phyloP scores from a whole-genome alignment of 331 rosid species.

The Pyracantha coccinea region DNA sequence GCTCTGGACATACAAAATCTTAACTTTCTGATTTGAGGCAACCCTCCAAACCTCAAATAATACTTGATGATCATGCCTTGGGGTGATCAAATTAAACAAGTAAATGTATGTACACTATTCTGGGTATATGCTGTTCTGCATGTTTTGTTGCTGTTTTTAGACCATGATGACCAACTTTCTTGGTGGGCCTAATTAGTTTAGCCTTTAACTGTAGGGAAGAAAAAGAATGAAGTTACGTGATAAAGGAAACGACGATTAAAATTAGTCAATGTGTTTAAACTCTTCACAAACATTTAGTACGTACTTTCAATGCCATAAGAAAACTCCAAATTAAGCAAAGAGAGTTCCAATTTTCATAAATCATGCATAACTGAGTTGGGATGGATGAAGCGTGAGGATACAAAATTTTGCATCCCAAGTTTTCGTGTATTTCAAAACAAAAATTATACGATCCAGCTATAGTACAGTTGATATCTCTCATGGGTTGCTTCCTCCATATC shows the following conservation, averaged over 20 bases:
- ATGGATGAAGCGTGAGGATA: slow-evolving; percentile 56
- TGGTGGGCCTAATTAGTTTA: background rate
- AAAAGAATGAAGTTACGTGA: background rate
- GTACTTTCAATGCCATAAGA: too few species aligned
- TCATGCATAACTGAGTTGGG: slow-evolving; percentile 23
- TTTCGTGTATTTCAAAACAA: slow-evolving; percentile 17
- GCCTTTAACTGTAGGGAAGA: background rate
- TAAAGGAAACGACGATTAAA: background rate
- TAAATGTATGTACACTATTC: background rate
- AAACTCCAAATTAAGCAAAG: slow-evolving; percentile 28
- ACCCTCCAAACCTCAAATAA: background rate
- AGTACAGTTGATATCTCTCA: slow-evolving; percentile 33
- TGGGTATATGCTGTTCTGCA: background rate
- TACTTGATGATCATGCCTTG: background rate
- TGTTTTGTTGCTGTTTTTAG: background rate
- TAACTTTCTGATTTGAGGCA: background rate
- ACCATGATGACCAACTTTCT: background rate
- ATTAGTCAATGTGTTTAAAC: background rate
- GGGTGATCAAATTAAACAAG: background rate
- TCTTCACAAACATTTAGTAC: background rate
- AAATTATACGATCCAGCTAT: background rate
- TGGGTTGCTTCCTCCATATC: slow-evolving; percentile 12
- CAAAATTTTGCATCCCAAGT: slow-evolving; percentile 20
- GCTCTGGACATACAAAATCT: background rate
- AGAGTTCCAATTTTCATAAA: slow-evolving; percentile 24